Base-by-base conservation (phyloP, 441 rosid species). In the Viola pubescens region DNA sequence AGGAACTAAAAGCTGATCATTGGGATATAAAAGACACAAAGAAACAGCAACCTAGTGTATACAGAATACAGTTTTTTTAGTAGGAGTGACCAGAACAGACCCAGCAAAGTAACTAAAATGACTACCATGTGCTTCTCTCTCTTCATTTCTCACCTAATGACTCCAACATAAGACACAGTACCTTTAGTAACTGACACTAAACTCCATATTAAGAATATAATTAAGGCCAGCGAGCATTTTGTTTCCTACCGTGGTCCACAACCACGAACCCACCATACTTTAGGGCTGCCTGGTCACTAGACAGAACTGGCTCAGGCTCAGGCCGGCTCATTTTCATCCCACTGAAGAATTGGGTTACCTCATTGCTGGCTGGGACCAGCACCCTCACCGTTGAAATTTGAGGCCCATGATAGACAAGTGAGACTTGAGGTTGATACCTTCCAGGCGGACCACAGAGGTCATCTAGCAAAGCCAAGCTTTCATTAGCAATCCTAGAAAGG, bases 381-480 rank as follows among this genome's bases (percentile, higher is more conserved):
- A 62, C 7, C 42, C 37, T 56, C 42, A 46, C 62, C 1, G 55
- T 56, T 10, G 66, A 7, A 34, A 57, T 39, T 57, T 57, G 67
- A 58, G 68, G 60, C 7, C 64, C 60, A 9, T 44, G 11, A 44
- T 58, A 52, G 5, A 69, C 63, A n/a, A 12, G 26, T 9, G 41
- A 46, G 12, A 9, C 45, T 3, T 42, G 70, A 37, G 13, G 54
- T 3, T 52, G 60, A 3, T 19, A 11, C 0, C 38, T 39, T 3
- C 57, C 55, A 48, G 56, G 47, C 43, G 63, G 8, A 9, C 48
- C 57, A 37, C 19, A 45, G 9, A 7, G 0, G 14, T 61, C 42
- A 0, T 52, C 70, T 7, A 56, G n/a, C 11, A 49, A 4, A 9
- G 47, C 60, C 41, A 66, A 62, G 3, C 64, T 62, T 54, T 66